Evolutionary conservation across 495 filamentous ascomycete genomes (phyloP).

Genomic region (Tuber brumale): DNA sequence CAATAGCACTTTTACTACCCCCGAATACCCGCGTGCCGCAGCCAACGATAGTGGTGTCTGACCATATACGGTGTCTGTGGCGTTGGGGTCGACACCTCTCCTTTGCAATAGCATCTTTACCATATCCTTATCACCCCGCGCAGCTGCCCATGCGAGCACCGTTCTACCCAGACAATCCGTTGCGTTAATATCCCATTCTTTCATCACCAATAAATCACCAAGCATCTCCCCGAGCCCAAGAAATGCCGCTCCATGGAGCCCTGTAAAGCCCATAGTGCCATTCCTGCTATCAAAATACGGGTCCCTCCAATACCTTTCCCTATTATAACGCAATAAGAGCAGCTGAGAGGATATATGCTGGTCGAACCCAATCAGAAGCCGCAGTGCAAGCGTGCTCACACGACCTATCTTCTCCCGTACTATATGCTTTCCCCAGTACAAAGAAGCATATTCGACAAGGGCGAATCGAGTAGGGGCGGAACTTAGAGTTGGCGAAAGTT

Average conservation of each 20-base stretch:
- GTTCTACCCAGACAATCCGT: background rate
- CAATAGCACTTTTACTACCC: background rate
- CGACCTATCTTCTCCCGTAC: background rate
- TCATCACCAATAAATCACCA: background rate
- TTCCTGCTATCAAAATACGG: background rate
- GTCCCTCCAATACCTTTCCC: background rate
- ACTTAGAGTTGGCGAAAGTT: background rate
- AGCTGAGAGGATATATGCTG: background rate
- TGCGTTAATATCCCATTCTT: background rate
- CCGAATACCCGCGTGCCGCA: background rate
- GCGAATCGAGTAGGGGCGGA: fast-evolving
- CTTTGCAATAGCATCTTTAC: background rate
- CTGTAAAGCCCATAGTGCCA: background rate
- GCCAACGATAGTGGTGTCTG: background rate
- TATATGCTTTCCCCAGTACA: background rate
- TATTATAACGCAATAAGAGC: background rate
- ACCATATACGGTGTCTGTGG: too few relatives aligned
- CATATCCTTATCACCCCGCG: background rate
- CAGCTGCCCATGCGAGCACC: background rate
- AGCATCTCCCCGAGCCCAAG: background rate
- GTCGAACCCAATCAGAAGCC: background rate
- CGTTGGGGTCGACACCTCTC: background rate
- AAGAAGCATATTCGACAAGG: background rate
- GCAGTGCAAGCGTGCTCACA: background rate
- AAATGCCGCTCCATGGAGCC: background rate